These are phyloP conservation scores for Ceriops decandra DNA, from an alignment of 345 rosid genomes.

Conservation along the genomic window DNA sequence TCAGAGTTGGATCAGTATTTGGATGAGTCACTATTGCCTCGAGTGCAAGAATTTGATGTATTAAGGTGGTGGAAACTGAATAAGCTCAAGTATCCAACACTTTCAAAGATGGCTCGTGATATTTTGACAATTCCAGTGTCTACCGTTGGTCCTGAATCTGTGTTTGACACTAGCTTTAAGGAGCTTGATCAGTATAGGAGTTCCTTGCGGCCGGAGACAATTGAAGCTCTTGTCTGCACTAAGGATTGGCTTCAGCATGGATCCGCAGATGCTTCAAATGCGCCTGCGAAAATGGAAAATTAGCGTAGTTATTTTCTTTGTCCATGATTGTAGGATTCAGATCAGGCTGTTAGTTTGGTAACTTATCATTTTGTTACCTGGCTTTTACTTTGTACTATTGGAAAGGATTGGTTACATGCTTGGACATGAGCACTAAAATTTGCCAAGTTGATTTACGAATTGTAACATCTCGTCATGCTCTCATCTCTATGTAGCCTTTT, in stretches of 20 bases:
- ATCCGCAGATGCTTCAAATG: conserved; percentile 34
- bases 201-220: conserved; percentile 72
- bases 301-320: conserved; percentile 17
- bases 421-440: background rate
- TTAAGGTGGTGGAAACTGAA: conserved; percentile 13
- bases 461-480: too few relatives aligned
- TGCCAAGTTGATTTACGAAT: too few relatives aligned
- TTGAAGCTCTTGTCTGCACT: conserved; percentile 84
- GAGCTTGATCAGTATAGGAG: conserved; percentile 71
- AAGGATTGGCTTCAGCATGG: conserved; percentile 78
- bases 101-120: conserved; percentile 15
- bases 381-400: conserved; percentile 11
- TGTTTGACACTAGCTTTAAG: conserved; percentile 51
- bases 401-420: conserved; percentile 9
- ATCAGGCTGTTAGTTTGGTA: background rate
- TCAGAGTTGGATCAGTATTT: conserved; percentile 14
- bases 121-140: conserved; percentile 12
- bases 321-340: too few relatives aligned
- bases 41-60: background rate
- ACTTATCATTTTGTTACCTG: conserved; percentile 4
- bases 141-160: conserved; percentile 47
- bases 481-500: too few relatives aligned
- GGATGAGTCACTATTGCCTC: background rate
- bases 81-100: background rate
- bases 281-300: conserved; percentile 54